Evolutionary conservation across 2,329 filamentous ascomycete genomes (phyloP).

Genomic region (Neopestalotiopsis sp.): DNA sequence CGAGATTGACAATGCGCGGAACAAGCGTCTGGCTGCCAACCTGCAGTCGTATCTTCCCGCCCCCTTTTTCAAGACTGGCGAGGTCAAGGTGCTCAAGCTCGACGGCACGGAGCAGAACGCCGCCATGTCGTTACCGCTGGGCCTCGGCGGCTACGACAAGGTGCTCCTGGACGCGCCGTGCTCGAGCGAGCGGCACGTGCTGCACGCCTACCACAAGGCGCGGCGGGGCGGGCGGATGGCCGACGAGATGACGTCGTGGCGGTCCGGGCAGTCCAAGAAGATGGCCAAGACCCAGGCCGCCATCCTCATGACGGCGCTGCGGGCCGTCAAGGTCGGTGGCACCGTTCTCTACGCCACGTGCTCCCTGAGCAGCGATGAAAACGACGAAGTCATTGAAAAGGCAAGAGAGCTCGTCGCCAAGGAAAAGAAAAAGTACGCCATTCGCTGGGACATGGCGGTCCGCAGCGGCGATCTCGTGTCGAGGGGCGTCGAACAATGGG

Average conservation of each 20-base stretch:
- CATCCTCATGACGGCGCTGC: slow-evolving; percentile 42
- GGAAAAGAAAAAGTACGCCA: slow-evolving; percentile 40
- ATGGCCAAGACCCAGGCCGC: slow-evolving; percentile 40
- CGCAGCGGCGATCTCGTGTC: slow-evolving; percentile 30
- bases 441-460: slow-evolving; percentile 37
- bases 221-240: slow-evolving; percentile 34
- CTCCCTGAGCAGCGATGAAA: slow-evolving; percentile 44
- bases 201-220: slow-evolving; percentile 40
- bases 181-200: slow-evolving; percentile 45
- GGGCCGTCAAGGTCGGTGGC: slow-evolving; percentile 40
- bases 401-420: slow-evolving; percentile 39
- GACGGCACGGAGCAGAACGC: slow-evolving; percentile 33
- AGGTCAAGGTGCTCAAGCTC: slow-evolving; percentile 31
- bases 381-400: slow-evolving; percentile 45
- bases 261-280: slow-evolving; percentile 40
- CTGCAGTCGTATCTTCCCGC: slow-evolving; percentile 32
- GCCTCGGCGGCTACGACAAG: slow-evolving; percentile 42
- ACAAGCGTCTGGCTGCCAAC: slow-evolving; percentile 37
- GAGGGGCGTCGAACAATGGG: slow-evolving; percentile 28
- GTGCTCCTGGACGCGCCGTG: slow-evolving; percentile 47
- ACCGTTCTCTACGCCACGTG: slow-evolving; percentile 46
- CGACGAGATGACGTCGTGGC: slow-evolving; percentile 44
- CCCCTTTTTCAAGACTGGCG: slow-evolving; percentile 27
- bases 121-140: slow-evolving; percentile 33
- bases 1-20: slow-evolving; percentile 37